A percentile compares a stretch with the other conserved stretches of the same genome.
These are phyloP conservation scores for Rhexocercosporidium sp. DNA, from an alignment of 2,329 filamentous ascomycete species.

Conservation along the genomic window DNA sequence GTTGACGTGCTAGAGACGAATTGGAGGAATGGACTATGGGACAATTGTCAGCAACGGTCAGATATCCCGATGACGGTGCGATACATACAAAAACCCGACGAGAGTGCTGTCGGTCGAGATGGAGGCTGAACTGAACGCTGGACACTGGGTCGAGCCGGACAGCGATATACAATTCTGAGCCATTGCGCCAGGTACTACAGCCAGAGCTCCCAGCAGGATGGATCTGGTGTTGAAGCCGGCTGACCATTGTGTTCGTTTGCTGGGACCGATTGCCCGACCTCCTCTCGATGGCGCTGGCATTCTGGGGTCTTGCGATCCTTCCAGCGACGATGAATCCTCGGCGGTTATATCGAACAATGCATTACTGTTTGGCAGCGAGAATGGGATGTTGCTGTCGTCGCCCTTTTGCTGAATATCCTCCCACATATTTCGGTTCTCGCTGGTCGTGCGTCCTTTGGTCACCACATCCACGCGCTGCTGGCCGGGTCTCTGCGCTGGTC, in stretches of 20 bases:
- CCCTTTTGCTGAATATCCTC: slow-evolving; percentile 27
- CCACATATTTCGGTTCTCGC: slow-evolving; percentile 37
- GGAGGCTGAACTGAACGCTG: slow-evolving; percentile 74
- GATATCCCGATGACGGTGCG: not conserved
- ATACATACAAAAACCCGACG: slow-evolving; percentile 67
- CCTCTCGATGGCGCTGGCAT: slow-evolving; percentile 23
- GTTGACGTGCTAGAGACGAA: slow-evolving; percentile 76
- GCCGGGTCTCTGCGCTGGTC: slow-evolving; percentile 17
- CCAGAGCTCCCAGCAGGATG: slow-evolving; percentile 39
- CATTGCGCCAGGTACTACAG: slow-evolving; percentile 37
- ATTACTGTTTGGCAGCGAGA: slow-evolving; percentile 28
- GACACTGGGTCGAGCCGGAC: slow-evolving; percentile 70
- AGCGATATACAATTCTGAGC: slow-evolving; percentile 65
- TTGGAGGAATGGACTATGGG: slow-evolving; percentile 77
- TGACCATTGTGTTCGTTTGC: slow-evolving; percentile 32
- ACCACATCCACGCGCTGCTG: slow-evolving; percentile 33
- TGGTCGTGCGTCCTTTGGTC: slow-evolving; percentile 10
- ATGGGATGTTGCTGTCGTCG: slow-evolving; percentile 26
- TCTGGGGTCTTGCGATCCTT: slow-evolving; percentile 3
- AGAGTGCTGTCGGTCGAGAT: slow-evolving; percentile 67
- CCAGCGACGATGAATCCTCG: not conserved
- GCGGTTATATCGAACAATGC: slow-evolving; percentile 13
- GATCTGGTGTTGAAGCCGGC: slow-evolving; percentile 33
- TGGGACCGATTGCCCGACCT: slow-evolving; percentile 16
- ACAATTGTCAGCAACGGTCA: slow-evolving; percentile 26